Evolutionary conservation across 1,139 yeast genomes (phyloP), one percentile per base, ranked within the genome.

Genomic region (Torulaspora pretoriensis): DNA sequence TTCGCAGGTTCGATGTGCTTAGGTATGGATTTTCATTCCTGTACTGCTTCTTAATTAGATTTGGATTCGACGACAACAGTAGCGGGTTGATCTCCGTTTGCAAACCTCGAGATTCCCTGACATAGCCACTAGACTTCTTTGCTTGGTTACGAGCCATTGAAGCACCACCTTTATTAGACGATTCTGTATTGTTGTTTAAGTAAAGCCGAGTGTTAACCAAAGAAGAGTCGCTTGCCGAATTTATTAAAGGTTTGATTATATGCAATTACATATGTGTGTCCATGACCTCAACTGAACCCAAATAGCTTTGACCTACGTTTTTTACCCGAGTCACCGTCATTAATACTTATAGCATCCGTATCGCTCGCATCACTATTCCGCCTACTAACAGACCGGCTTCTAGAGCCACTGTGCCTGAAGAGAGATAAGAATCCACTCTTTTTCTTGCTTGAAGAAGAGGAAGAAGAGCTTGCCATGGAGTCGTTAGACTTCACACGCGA

Each of bases 21-120:
- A 62, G 42, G 42, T 63, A 63, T 8, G 66, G 66, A 45, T 63
- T 63, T 12, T 42, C 50, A 10, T 47, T 31, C 22, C 45, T 47
- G 27, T 56, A 52, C 33, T 59, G 57, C 34, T 50, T 51, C 31
- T 52, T 55, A 9, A 61, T 49, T 1, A 64, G 40, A 24, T 60
- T 62, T 10, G 58, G 39, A 41, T 64, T 64, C 2, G 57, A 53
- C 1, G 64, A 55, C 16, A 48, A 40, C 12, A 64, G 43, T 1
- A 59, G 54, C 1, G 66, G 62, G 38, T 64, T 65, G n/a, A 61
- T 45, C 25, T 57, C 61, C 0, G 57, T 56, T 16, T 54, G 47
- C 22, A 64, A 43, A 16, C 67, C 69, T 40, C 49, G 43, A 8
- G 46, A 44, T 12, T 24, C 31, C 13, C 28, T 22, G 24, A 27